These are phyloP conservation scores for Kodamaea kaohsiungensis DNA, from an alignment of 805 yeast species.

Conservation along the genomic window DNA sequence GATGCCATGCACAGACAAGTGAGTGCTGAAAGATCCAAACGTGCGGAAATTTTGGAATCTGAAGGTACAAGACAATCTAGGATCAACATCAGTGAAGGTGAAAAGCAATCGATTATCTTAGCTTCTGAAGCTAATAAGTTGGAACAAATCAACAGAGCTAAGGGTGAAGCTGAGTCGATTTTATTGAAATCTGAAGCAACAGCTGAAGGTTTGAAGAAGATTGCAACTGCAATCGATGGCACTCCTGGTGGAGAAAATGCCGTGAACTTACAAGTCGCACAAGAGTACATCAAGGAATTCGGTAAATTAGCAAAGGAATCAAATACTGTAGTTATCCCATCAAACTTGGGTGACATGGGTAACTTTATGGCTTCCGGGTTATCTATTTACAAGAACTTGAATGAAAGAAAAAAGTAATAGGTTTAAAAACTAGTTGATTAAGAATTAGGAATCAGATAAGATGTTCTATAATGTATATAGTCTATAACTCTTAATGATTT, in stretches of 20 bases:
- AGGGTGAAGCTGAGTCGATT: constrained; percentile 73
- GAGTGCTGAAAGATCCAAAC: constrained; percentile 79
- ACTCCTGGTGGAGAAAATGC: constrained; percentile 77
- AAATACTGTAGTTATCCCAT: constrained; percentile 76
- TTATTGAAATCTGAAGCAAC: constrained; percentile 68
- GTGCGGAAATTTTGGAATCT: constrained; percentile 84
- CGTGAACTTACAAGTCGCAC: constrained; percentile 77
- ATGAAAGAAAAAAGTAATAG: constrained; percentile 10
- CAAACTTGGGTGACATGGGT: constrained; percentile 73
- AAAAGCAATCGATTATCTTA: constrained; percentile 65
- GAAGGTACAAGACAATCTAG: constrained; percentile 81
- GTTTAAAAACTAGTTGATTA: no score
- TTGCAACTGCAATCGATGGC: constrained; percentile 66
- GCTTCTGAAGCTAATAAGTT: constrained; percentile 72
- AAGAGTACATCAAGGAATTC: constrained; percentile 79
- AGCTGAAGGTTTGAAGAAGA: constrained; percentile 63
- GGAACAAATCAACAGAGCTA: constrained; percentile 65
- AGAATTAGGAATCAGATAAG: neutral
- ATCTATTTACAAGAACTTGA: constrained; percentile 64
- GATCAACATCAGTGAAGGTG: constrained; percentile 84
- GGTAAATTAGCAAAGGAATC: constrained; percentile 80
- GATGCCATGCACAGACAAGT: constrained; percentile 94
- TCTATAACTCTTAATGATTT: neutral
- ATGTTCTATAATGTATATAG: neutral
- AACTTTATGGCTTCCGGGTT: constrained; percentile 75